A percentile compares a stretch with the other conserved stretches of the same genome.
Evolutionary conservation across 192 early-diverging fungal genomes (phyloP).

Genomic region (Coemansia aciculifera): DNA sequence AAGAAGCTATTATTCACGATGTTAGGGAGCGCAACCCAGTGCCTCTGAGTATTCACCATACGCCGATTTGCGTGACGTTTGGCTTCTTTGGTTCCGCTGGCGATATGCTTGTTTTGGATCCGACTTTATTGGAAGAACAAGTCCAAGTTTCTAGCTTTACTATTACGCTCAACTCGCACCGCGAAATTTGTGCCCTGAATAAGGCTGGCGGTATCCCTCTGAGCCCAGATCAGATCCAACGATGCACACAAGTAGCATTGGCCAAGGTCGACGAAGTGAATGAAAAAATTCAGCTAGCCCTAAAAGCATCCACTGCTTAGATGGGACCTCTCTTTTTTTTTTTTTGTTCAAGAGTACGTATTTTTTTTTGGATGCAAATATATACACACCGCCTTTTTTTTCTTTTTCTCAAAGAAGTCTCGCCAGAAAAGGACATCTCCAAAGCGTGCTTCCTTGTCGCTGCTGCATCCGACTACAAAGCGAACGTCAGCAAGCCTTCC

Average conservation of each 20-base stretch:
- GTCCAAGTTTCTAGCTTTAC: slow-evolving; percentile 81
- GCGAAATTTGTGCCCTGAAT: slow-evolving; percentile 88
- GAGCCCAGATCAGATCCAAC: slow-evolving; percentile 68
- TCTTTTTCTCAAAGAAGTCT: background rate
- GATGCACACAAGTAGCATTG: slow-evolving; percentile 81
- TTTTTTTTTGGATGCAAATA: background rate
- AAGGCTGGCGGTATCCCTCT: slow-evolving; percentile 91
- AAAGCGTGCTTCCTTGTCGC: background rate
- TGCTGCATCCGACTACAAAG: background rate
- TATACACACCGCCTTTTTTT: background rate
- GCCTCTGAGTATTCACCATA: slow-evolving; percentile 92
- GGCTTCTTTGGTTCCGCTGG: slow-evolving; percentile 80
- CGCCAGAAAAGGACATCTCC: background rate
- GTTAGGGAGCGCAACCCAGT: slow-evolving; percentile 88
- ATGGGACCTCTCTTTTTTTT: too few species aligned
- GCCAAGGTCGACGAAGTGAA: slow-evolving; percentile 61
- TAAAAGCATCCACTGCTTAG: slow-evolving; percentile 56
- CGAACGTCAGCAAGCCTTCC: background rate
- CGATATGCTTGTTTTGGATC: slow-evolving; percentile 76
- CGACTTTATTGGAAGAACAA: slow-evolving; percentile 84
- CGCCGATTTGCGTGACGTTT: slow-evolving; percentile 92
- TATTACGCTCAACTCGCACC: slow-evolving; percentile 86
- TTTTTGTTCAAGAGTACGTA: background rate
- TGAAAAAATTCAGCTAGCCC: slow-evolving; percentile 73
- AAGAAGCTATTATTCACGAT: slow-evolving; percentile 81